Percentiles rank a stretch among this genome's conserved stretches.
phyloP scores from a whole-genome alignment of 2,329 filamentous ascomycete species.

The Orbilia quercus region DNA sequence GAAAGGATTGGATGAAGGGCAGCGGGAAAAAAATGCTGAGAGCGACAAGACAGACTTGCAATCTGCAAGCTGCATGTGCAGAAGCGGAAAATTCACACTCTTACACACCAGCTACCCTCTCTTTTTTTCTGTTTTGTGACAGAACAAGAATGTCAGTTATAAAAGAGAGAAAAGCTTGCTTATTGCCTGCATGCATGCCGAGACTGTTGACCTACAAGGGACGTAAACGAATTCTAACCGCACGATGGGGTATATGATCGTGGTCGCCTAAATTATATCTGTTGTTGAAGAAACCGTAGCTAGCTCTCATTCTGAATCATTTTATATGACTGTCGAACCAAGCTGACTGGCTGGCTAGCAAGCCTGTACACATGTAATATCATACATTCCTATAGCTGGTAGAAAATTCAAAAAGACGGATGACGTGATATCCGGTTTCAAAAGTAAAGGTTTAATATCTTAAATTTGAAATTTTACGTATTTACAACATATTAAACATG shows the following conservation, averaged over 20 bases:
- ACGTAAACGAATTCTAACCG: background rate
- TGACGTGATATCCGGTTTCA: no score
- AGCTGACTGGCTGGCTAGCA: no score
- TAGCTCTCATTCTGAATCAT: no score
- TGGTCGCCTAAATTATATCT: background rate
- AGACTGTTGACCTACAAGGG: constrained; percentile 17
- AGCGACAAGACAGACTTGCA: background rate
- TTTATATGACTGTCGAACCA: no score
- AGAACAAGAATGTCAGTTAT: background rate
- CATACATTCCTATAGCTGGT: no score
- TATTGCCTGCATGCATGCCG: constrained; percentile 32
- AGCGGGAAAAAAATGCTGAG: background rate
- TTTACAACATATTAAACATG: no score
- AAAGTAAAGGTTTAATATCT: no score
- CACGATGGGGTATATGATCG: background rate
- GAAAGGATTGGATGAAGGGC: background rate
- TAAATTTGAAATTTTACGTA: no score
- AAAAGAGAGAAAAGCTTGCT: constrained; percentile 33
- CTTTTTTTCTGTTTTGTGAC: constrained; percentile 28
- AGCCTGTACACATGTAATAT: no score
- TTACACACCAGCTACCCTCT: background rate
- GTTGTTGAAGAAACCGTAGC: no score
- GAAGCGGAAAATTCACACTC: background rate
- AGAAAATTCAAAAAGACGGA: no score
- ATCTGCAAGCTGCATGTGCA: constrained; percentile 14